Conservation (phyloP, 73 alveolate species). For the Tetrahymena thermophila region DNA sequence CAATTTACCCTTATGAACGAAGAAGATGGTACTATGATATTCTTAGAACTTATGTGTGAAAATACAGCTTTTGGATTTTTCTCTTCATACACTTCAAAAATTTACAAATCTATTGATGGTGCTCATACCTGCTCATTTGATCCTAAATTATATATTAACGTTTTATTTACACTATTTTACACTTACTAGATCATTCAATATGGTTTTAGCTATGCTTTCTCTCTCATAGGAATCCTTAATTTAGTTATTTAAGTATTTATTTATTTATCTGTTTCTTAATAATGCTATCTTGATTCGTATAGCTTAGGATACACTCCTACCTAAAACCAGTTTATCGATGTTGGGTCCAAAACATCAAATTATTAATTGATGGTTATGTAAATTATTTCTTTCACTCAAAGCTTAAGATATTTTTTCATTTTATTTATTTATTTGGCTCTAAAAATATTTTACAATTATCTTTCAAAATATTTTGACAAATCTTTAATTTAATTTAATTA, state of each 20-base stretch:
- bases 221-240: background rate
- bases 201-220: background rate
- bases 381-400: background rate
- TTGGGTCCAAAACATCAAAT: background rate
- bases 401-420: too few species aligned
- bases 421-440: too few species aligned
- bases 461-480: too few species aligned
- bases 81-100: background rate
- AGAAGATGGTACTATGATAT: background rate
- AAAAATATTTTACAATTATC: too few species aligned
- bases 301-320: background rate
- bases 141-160: background rate
- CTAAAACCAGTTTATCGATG: background rate
- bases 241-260: background rate
- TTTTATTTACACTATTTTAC: background rate
- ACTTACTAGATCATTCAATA: background rate
- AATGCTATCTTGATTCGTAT: background rate
- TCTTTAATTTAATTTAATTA: too few species aligned
- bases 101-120: background rate
- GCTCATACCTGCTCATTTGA: background rate
- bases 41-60: background rate
- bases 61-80: background rate
- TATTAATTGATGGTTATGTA: background rate
- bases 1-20: background rate
- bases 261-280: background rate